phyloP scores from a whole-genome alignment of 257 asterid species.

The Forsythia viridissima region DNA sequence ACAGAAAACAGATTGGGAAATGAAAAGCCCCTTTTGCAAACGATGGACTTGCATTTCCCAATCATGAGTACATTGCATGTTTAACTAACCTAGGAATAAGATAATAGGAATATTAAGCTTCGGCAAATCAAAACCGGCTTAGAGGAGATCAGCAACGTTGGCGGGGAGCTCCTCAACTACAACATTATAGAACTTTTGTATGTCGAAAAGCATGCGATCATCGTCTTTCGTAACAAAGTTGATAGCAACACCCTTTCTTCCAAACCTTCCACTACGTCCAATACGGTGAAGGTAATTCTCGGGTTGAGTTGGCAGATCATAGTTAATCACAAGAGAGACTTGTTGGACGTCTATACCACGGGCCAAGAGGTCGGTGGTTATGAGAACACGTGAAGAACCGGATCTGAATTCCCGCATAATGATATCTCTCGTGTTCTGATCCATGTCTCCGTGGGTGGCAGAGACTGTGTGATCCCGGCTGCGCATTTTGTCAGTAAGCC shows the following conservation, averaged over 20 bases:
- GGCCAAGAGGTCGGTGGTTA: slow-evolving; percentile 78
- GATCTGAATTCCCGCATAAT: slow-evolving; percentile 62
- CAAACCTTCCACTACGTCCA: slow-evolving; percentile 85
- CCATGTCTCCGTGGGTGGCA: slow-evolving; percentile 66
- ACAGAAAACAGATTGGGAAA: slow-evolving; percentile 31
- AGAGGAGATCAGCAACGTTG: slow-evolving; percentile 77
- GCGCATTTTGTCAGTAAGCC: slow-evolving; percentile 64
- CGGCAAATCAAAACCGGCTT: slow-evolving; percentile 37
- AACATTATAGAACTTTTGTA: slow-evolving; percentile 75
- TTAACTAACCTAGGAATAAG: slow-evolving; percentile 42
- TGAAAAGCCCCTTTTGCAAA: slow-evolving; percentile 24
- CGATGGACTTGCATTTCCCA: slow-evolving; percentile 22
- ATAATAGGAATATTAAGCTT: slow-evolving; percentile 31
- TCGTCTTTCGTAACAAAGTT: slow-evolving; percentile 81
- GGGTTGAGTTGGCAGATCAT: slow-evolving; percentile 80
- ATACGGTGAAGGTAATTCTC: slow-evolving; percentile 85
- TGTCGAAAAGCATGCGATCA: slow-evolving; percentile 71
- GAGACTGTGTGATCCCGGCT: slow-evolving; percentile 59
- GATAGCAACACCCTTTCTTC: slow-evolving; percentile 90
- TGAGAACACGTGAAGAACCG: slow-evolving; percentile 75
- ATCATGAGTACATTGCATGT: slow-evolving; percentile 31
- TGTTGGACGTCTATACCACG: slow-evolving; percentile 87
- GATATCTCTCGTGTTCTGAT: slow-evolving; percentile 59
- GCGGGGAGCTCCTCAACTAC: slow-evolving; percentile 81
- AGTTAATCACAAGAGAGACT: slow-evolving; percentile 80